Conservation (phyloP, 129 eudicot genomes). For the Lactuca saligna region DNA sequence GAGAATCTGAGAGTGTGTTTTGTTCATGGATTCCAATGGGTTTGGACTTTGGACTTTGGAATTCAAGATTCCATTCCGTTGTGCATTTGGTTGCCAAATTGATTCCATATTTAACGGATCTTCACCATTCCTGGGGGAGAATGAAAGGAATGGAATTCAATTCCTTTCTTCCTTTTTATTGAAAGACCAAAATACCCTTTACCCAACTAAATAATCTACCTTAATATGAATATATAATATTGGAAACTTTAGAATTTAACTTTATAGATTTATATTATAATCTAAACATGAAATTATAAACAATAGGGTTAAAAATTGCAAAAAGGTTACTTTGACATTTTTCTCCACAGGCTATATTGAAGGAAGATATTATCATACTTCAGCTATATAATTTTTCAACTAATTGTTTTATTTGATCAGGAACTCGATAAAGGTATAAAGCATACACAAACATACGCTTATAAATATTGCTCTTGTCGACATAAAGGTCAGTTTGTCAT, state of each 20-base stretch:
- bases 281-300: slow-evolving; percentile 36
- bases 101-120: no score
- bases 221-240: no score
- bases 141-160: neutral
- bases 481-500: slow-evolving; percentile 80
- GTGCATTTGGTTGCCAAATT: no score
- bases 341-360: slow-evolving; percentile 89
- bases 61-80: no score
- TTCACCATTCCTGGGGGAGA: neutral
- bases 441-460: slow-evolving; percentile 48
- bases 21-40: neutral
- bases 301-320: slow-evolving; percentile 59
- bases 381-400: slow-evolving; percentile 59
- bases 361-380: slow-evolving; percentile 64
- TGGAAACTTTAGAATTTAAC: slow-evolving; percentile 11
- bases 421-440: slow-evolving; percentile 84
- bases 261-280: slow-evolving; percentile 22
- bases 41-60: no score
- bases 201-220: no score
- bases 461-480: slow-evolving; percentile 53
- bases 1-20: no score
- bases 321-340: slow-evolving; percentile 85
- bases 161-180: neutral
- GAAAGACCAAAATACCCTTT: neutral
- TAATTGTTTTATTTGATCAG: slow-evolving; percentile 69